phyloP scores from a whole-genome alignment of 192 early-diverging fungal genomes.

The Backusella morwellensis region DNA sequence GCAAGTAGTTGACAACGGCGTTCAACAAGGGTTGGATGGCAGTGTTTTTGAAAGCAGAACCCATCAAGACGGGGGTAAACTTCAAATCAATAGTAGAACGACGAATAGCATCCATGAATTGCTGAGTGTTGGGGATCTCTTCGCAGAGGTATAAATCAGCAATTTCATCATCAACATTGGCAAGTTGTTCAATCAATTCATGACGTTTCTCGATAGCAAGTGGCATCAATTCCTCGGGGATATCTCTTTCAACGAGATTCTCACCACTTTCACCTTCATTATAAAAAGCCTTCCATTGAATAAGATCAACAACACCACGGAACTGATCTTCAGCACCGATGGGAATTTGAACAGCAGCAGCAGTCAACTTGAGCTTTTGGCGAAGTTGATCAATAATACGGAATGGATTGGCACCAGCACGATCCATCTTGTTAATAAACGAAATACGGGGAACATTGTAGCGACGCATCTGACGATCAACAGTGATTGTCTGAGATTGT shows the following conservation, averaged over 20 bases:
- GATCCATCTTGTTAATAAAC: conserved; percentile 92
- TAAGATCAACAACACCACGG: conserved; percentile 88
- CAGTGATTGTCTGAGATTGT: conserved; percentile 86
- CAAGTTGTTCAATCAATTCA: conserved; percentile 75
- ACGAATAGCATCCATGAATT: conserved; percentile 73
- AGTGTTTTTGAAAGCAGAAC: conserved; percentile 85
- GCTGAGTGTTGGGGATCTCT: conserved; percentile 62
- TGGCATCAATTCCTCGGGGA: conserved; percentile 64
- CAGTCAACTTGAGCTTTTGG: conserved; percentile 72
- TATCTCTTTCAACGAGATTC: conserved; percentile 66
- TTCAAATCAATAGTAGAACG: conserved; percentile 74
- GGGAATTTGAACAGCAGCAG: conserved; percentile 78
- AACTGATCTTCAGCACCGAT: conserved; percentile 89
- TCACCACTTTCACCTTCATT: conserved; percentile 89
- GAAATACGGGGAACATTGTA: conserved; percentile 85
- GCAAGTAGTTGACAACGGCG: conserved; percentile 69
- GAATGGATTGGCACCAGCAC: conserved; percentile 81
- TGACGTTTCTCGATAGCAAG: conserved; percentile 64
- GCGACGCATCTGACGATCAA: conserved; percentile 89
- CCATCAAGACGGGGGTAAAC: conserved; percentile 85
- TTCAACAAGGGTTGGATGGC: conserved; percentile 76
- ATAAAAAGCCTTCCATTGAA: conserved; percentile 83
- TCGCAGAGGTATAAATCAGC: conserved; percentile 82
- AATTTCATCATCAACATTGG: conserved; percentile 82
- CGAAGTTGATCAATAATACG: conserved; percentile 81